Evolutionary conservation across 345 rosid genomes (phyloP).

Genomic region (Gossypium longicalyx): DNA sequence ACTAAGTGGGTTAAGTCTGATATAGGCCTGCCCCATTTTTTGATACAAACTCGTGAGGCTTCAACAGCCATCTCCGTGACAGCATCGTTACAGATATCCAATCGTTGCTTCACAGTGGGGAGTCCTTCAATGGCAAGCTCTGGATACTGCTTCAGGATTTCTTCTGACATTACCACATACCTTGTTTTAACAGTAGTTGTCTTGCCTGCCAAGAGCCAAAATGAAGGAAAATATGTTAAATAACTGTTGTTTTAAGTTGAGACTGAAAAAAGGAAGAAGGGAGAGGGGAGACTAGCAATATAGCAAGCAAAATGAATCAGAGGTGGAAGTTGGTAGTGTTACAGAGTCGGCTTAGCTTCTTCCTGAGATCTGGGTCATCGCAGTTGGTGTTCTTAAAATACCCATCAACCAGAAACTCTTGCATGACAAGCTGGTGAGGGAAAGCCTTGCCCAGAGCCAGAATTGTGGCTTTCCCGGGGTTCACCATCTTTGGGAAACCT

Average conservation of each 20-base stretch:
- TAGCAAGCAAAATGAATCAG: background rate
- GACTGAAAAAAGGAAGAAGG: too few relatives aligned
- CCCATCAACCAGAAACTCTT: constrained; percentile 87
- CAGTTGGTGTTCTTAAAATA: constrained; percentile 88
- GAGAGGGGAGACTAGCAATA: background rate
- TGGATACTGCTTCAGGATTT: constrained; percentile 75
- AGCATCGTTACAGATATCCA: constrained; percentile 75
- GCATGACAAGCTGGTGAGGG: constrained; percentile 96
- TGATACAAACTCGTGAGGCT: constrained; percentile 74
- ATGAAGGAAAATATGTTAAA: constrained; percentile 6
- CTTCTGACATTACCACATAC: constrained; percentile 95
- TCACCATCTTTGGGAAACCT: constrained; percentile 3
- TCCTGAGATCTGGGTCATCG: constrained; percentile 81
- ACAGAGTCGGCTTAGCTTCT: constrained; percentile 88
- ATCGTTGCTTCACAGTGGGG: constrained; percentile 78
- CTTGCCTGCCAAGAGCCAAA: constrained; percentile 51
- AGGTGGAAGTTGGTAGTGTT: constrained; percentile 20
- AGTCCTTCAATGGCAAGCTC: constrained; percentile 77
- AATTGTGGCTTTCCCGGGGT: background rate
- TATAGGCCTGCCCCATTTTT: constrained; percentile 69
- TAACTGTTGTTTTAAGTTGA: background rate
- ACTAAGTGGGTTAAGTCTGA: constrained; percentile 88
- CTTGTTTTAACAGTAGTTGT: constrained; percentile 94
- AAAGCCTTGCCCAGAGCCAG: constrained; percentile 51
- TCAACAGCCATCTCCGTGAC: constrained; percentile 88